Conservation (phyloP, 345 rosid genomes). For the Brassica napus region DNA sequence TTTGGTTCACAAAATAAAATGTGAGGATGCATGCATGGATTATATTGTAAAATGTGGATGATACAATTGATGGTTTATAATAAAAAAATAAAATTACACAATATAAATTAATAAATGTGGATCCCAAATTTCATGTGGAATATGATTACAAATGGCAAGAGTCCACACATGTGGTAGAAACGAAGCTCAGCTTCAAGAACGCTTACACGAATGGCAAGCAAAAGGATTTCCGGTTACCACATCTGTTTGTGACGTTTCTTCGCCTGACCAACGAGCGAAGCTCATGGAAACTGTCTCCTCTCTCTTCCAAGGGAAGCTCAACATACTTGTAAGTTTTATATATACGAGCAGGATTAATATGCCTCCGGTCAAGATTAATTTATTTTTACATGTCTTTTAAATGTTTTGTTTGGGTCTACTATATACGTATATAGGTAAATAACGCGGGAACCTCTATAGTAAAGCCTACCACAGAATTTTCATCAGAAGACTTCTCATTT, state of each 20-base stretch:
- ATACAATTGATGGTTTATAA: too few species aligned
- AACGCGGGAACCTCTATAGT: conserved; percentile 68
- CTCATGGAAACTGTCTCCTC: conserved; percentile 41
- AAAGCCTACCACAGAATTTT: conserved; percentile 58
- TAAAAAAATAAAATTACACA: too few species aligned
- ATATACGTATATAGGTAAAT: conserved; percentile 44
- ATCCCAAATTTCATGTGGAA: background rate
- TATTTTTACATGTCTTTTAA: background rate
- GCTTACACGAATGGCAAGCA: conserved; percentile 33
- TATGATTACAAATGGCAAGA: conserved; percentile 11
- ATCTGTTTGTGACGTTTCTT: conserved; percentile 35
- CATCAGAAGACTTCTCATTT: conserved; percentile 53
- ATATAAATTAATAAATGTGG: too few species aligned
- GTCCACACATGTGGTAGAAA: conserved; percentile 38
- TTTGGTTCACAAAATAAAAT: too few species aligned
- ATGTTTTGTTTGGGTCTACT: background rate
- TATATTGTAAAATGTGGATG: too few species aligned
- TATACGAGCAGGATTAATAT: background rate
- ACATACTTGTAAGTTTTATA: conserved; percentile 24
- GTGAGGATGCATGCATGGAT: too few species aligned
- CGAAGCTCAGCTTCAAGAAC: conserved; percentile 28
- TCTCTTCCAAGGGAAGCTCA: conserved; percentile 35
- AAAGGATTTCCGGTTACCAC: conserved; percentile 27
- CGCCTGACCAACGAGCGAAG: conserved; percentile 17
- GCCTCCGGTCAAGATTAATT: background rate